Evolutionary conservation across 192 early-diverging fungal species (phyloP).

Genomic region (Lobosporangium transversale): DNA sequence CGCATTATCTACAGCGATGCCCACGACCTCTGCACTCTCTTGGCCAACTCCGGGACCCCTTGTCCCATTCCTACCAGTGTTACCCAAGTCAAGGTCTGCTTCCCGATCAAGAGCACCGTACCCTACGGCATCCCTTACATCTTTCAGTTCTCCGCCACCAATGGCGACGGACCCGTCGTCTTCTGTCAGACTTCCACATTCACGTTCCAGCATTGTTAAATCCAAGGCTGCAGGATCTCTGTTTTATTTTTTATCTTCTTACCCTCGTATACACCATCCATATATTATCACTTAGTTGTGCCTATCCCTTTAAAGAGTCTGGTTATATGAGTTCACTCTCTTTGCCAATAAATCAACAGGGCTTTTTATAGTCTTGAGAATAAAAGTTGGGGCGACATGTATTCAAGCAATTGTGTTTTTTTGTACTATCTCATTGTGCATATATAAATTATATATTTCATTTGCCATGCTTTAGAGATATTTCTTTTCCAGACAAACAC

Average conservation of each 20-base stretch:
- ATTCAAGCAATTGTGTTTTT: too few species aligned
- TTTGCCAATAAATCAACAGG: too few species aligned
- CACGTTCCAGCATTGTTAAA: neutral
- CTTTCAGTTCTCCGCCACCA: neutral
- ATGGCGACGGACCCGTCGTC: too few species aligned
- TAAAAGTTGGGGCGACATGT: too few species aligned
- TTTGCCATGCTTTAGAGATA: too few species aligned
- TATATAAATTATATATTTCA: too few species aligned
- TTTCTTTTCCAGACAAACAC: too few species aligned
- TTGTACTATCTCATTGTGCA: too few species aligned
- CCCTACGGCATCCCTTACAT: slow-evolving; percentile 1
- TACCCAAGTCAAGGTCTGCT: slow-evolving; percentile 25
- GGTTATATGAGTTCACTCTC: too few species aligned
- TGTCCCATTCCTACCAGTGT: slow-evolving; percentile 24
- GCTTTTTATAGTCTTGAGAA: too few species aligned
- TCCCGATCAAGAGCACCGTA: slow-evolving; percentile 21
- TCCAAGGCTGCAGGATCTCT: neutral
- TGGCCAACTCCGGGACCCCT: slow-evolving; percentile 1
- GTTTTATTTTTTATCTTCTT: neutral
- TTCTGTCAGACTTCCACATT: neutral
- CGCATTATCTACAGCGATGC: slow-evolving; percentile 25
- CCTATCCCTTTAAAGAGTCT: neutral
- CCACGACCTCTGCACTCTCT: slow-evolving; percentile 14
- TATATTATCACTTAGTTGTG: too few species aligned
- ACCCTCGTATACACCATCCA: too few species aligned